Conservation (phyloP, 2,329 filamentous ascomycete species). For the Talaromyces sp. region DNA sequence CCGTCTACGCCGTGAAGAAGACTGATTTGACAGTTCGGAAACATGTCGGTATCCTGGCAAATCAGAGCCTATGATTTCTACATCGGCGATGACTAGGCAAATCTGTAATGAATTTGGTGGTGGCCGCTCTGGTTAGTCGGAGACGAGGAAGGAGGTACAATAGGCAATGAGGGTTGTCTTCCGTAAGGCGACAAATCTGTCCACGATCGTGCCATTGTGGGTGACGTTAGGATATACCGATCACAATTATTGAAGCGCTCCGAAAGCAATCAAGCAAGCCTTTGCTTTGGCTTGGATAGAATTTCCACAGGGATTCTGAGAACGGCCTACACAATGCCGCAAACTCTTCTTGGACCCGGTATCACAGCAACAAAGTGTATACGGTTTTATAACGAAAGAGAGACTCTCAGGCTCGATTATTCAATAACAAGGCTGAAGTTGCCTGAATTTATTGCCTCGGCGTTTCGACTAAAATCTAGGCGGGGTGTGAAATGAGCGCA, state of each 20-base stretch:
- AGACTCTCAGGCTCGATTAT: conserved; percentile 45
- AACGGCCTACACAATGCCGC: conserved; percentile 50
- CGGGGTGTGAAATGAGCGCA: conserved; percentile 37
- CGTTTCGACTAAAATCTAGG: conserved; percentile 41
- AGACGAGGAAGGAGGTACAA: conserved; percentile 37
- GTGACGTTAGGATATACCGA: conserved; percentile 25
- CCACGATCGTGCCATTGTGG: not conserved
- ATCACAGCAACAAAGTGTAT: conserved; percentile 41
- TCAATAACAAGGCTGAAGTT: conserved; percentile 49
- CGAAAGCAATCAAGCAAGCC: conserved; percentile 27
- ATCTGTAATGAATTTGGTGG: conserved; percentile 53
- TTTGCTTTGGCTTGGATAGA: conserved; percentile 25
- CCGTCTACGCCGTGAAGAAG: conserved; percentile 45
- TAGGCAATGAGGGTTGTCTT: conserved; percentile 46
- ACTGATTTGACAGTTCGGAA: conserved; percentile 44
- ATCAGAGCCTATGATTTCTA: conserved; percentile 39
- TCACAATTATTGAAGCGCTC: conserved; percentile 46
- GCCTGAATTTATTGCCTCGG: conserved; percentile 48
- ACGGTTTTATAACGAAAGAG: conserved; percentile 53
- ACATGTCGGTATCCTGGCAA: conserved; percentile 44
- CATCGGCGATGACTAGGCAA: conserved; percentile 49
- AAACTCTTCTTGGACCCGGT: conserved; percentile 48
- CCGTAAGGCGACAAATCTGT: conserved; percentile 6
- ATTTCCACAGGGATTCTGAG: conserved; percentile 47
- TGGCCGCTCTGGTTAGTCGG: conserved; percentile 47